Base-by-base conservation (phyloP, 345 rosid genomes). In the Euphorbia tirucalli region DNA sequence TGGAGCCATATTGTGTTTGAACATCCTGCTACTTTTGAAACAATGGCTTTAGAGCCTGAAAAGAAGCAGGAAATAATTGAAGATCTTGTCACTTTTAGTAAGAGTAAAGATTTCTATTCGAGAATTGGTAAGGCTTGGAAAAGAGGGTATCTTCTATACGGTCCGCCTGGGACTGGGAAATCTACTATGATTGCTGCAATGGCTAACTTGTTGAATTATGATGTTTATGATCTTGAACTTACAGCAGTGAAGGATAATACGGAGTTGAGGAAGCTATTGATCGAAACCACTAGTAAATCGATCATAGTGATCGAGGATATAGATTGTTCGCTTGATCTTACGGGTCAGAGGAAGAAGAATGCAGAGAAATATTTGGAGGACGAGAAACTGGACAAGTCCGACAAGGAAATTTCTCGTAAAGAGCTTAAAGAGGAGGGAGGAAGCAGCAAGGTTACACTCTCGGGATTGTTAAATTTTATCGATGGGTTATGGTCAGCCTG, bases 401-500 rank as follows among this genome's bases (percentile, higher is more conserved):
- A 78, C 27, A 79, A 70, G 56, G 86, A 80, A 44, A 18, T 55
- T 52, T 48, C 68, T 11, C 57, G 71, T 16, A 85, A 56, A 43
- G 83, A 82, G 3, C 63, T 58, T 4, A 72, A 68, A 21, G 80
- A 74, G 43, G 87, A 82, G 44, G 77, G 41, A 24, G 25, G 70
- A 52, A 39, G 66, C 69, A 80, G 86, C 68, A 76, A 71, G 65
- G 90, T 89, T 24, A 89, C 91, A n/a, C 87, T 89, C 18, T 89
- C 94, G 1, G 90, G 91, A 5, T 75, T 87, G 31, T 58, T 89
- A 59, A 87, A 89, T 70, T 87, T 89, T 74, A 87, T 87, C 28
- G 91, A 89, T 74, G 94, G 91, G 30, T 65, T 87, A 63, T 89
- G 94, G 94, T 89, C 90, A 1, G 86, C 94, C 32, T 85, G 85